phyloP scores from a whole-genome alignment of 441 rosid species.

The Syzygium syzygioides region DNA sequence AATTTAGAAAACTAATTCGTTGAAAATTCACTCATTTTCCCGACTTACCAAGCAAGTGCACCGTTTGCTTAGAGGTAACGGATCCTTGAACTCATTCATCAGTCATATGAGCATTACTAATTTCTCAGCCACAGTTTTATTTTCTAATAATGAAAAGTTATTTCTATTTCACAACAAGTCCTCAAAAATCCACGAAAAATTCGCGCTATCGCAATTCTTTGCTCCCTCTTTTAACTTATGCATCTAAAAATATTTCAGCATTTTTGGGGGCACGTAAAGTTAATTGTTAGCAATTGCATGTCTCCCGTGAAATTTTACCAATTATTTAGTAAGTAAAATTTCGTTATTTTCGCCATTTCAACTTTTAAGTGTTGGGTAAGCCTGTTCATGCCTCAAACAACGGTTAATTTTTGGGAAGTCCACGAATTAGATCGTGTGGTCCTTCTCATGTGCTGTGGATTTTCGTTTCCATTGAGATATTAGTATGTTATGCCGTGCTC shows the following conservation, averaged over 20 bases:
- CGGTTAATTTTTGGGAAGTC: background rate
- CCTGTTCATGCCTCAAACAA: fast-evolving
- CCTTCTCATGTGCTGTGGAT: background rate
- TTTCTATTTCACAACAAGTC: background rate
- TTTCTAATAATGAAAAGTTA: background rate
- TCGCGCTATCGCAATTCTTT: background rate
- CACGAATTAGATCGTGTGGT: background rate
- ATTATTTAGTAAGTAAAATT: background rate
- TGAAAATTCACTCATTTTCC: background rate
- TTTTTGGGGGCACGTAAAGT: background rate
- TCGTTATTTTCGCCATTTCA: background rate
- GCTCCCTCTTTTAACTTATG: background rate
- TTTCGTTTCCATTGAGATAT: background rate
- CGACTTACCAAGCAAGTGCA: background rate
- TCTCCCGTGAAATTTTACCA: background rate
- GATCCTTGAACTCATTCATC: background rate
- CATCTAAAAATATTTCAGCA: background rate
- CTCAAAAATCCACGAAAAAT: background rate
- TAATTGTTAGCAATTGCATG: background rate
- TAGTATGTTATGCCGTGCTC: background rate
- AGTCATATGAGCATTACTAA: background rate
- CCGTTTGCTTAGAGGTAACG: no score
- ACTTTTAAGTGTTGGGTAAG: background rate
- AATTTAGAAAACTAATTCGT: fast-evolving
- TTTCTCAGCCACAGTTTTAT: background rate